Evolutionary conservation across 345 rosid species (phyloP), one percentile per base, ranked within the genome.

Genomic region (Hibiscus trionum): DNA sequence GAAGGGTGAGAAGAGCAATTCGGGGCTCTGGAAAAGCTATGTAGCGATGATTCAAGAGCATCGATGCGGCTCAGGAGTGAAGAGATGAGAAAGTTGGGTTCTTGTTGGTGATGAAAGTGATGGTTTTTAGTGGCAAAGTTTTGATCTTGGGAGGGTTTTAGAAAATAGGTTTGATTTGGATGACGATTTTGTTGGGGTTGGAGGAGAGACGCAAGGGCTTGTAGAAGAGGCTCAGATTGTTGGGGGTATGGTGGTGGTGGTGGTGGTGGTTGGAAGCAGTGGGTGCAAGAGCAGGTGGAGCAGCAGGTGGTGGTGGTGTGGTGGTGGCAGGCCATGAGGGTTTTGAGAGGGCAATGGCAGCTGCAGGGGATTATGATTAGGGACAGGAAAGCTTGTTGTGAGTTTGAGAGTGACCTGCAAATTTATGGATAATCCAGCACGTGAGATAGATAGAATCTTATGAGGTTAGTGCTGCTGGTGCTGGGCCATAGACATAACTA

Each of bases 301-400:
- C 76, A 79, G 76, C 76, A 81, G 79, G 80, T 63, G 55, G 79
- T 42, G 73, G 78, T 15, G 70, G 69, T 75, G 29, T 55, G 76
- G 71, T 67, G 83, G 76, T 76, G 83, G 44, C 83, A 82, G 15
- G 90, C 91, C 98, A 93, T 88, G 71, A 59, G 74, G 62, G 68
- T 50, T 66, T 44, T 33, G 47, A 63, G 58, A 14, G 19, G 64
- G 70, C 19, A 19, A 60, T 27, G 35, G 35, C 35, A 31, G 35
- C 4, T 2, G 31, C 31, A 29, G 35, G 35, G 12, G 21, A 42
- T 17, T 31, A 31, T 15, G 42, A 2, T 10, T 6, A 61, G 17
- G 27, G 31, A 21, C 50, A 37, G 46, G 71, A 50, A 57, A 7
- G 17, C 4, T 60, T 29, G 10, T 31, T 31, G 35, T 31, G 33